Conservation (phyloP, 371 early-diverging fungal genomes). For the Chytridiales sp. region DNA sequence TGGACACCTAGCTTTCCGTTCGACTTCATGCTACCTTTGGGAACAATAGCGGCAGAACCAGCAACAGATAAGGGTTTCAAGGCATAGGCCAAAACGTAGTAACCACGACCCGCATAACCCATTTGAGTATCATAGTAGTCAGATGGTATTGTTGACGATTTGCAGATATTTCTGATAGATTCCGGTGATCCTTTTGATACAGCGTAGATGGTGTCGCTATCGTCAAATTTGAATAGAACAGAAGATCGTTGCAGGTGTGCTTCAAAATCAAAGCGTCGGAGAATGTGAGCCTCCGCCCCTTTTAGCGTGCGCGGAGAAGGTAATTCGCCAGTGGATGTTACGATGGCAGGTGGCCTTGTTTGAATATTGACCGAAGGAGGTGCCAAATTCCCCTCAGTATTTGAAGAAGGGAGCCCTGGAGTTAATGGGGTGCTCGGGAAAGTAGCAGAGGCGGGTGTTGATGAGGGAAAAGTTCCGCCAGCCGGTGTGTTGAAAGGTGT, state of each 20-base stretch:
- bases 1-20: not conserved
- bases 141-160: conserved; percentile 55
- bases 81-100: conserved; percentile 63
- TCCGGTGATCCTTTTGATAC: conserved; percentile 77
- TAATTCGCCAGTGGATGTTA: too few relatives aligned
- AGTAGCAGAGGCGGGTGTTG: too few relatives aligned
- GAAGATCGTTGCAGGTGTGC: conserved; percentile 30
- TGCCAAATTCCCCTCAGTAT: too few relatives aligned
- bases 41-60: not conserved
- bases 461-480: too few relatives aligned
- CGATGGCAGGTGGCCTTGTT: too few relatives aligned
- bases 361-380: too few relatives aligned
- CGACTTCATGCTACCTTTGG: not conserved
- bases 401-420: too few relatives aligned
- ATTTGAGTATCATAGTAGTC: conserved; percentile 58
- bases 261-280: conserved; percentile 35
- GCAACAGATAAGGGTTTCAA: not conserved
- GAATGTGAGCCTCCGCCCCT: too few relatives aligned
- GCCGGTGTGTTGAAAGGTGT: too few relatives aligned
- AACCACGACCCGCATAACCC: conserved; percentile 61
- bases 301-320: too few relatives aligned
- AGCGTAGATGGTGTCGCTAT: too few relatives aligned
- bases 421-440: too few relatives aligned
- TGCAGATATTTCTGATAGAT: conserved; percentile 48
- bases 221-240: conserved; percentile 18